These are phyloP conservation scores for Pseudogymnoascus sp. DNA, from an alignment of 2,329 filamentous ascomycete genomes.

Conservation along the genomic window DNA sequence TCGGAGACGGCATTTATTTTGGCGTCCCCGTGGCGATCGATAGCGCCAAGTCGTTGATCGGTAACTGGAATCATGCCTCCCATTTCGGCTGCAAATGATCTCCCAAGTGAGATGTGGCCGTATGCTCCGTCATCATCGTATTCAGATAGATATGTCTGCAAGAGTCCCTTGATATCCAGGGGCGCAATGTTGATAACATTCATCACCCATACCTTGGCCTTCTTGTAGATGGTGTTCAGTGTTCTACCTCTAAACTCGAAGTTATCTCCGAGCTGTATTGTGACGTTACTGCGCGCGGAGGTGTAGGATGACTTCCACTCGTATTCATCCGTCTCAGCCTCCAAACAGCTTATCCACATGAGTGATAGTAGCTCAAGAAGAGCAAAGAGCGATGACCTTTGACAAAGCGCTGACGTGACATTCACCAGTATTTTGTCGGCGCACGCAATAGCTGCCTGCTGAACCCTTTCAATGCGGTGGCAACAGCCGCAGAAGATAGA, in stretches of 20 bases:
- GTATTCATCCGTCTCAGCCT: slow-evolving; percentile 90
- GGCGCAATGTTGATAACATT: slow-evolving; percentile 76
- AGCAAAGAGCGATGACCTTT: slow-evolving; percentile 83
- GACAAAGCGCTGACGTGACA: slow-evolving; percentile 82
- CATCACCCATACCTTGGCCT: slow-evolving; percentile 72
- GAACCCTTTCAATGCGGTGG: slow-evolving; percentile 84
- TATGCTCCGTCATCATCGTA: slow-evolving; percentile 87
- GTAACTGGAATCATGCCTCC: slow-evolving; percentile 77
- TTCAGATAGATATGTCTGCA: slow-evolving; percentile 94
- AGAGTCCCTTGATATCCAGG: slow-evolving; percentile 83
- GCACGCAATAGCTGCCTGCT: slow-evolving; percentile 73
- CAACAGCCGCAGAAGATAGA: slow-evolving; percentile 82
- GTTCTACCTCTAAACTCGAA: slow-evolving; percentile 74
- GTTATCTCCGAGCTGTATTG: slow-evolving; percentile 87
- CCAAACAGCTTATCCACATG: slow-evolving; percentile 91
- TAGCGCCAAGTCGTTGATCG: slow-evolving; percentile 75
- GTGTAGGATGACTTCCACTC: slow-evolving; percentile 74
- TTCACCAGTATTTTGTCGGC: slow-evolving; percentile 78
- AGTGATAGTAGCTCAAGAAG: slow-evolving; percentile 84
- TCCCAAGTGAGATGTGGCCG: slow-evolving; percentile 81
- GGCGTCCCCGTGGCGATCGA: slow-evolving; percentile 64
- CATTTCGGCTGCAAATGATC: slow-evolving; percentile 91
- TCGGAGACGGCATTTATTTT: slow-evolving; percentile 88
- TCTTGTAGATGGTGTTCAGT: slow-evolving; percentile 65
- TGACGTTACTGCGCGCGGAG: slow-evolving; percentile 68